Base-by-base conservation (phyloP, 2,329 filamentous ascomycete species). In the Aspergillus hortae region DNA sequence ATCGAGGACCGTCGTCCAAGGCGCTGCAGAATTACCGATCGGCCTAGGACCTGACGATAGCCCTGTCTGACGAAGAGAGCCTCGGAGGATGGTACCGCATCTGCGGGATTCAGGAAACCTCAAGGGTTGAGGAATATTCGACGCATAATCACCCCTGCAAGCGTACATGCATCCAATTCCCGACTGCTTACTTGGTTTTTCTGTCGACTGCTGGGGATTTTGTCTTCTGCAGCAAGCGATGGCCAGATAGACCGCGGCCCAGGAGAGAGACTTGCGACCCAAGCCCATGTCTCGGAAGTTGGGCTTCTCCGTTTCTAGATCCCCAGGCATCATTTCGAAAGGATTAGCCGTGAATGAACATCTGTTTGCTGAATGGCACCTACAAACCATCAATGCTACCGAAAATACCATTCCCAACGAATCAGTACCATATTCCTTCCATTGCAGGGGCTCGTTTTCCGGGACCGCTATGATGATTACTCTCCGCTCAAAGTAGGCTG, bases 301-400 rank as follows among this genome's bases (percentile, higher is more conserved):
- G 27, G 41, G 44, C n/a, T 44, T 48, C 42, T 27, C 41, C 35
- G n/a, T 38, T 53, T 53, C 51, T 56, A 53, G 50, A 49, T 40
- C 46, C 44, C 48, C 42, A 17, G 40, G 12, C 35, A 40, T 25
- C 6, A 14, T 55, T 50, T 54, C 42, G 51, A 51, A 49, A 32
- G 11, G 21, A 25, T 25, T 50, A 21, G 46, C 48, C 51, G 15
- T 42, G n/a, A 41, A 21, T 27, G 33, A 41, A 17, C 14, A 6
- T 6, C 35, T 38, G 35, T 38, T 38, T 38, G 35, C 35, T 38
- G 27, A 11, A 30, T 30, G 27, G 7, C 27, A 30, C 27, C 27
- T 30, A 30, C 27, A 25, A 19, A 44, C 32, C 19, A 38, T 35
- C 42, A 21, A 38, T 46, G 47, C 19, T 52, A 19, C 27, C 7